Conservation (phyloP, 129 eudicot genomes). For the Cynara cardunculus region DNA sequence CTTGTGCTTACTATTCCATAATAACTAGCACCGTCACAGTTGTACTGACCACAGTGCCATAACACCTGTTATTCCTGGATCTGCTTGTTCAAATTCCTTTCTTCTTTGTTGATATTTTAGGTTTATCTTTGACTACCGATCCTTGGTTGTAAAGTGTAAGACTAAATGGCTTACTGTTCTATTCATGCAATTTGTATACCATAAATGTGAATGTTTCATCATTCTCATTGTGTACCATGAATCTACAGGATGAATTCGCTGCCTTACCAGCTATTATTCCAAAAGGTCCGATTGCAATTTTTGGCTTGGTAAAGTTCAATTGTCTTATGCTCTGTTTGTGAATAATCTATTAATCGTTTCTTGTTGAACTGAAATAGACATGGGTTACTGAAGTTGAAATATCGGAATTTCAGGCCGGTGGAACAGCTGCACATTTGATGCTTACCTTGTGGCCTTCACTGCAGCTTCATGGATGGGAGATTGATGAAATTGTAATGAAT, state of each 20-base stretch:
- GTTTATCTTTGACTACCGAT: neutral
- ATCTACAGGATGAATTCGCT: conserved; percentile 71
- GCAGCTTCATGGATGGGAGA: conserved; percentile 91
- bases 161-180: neutral
- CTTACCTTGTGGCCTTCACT: conserved; percentile 85
- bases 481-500: conserved; percentile 65
- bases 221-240: neutral
- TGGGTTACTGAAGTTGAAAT: conserved; percentile 10
- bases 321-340: conserved; percentile 8
- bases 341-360: neutral
- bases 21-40: neutral
- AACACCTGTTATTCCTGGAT: neutral
- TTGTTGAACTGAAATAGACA: neutral
- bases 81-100: neutral
- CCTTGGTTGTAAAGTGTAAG: neutral
- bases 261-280: conserved; percentile 79
- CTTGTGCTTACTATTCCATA: neutral
- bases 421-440: conserved; percentile 84
- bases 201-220: neutral
- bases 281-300: conserved; percentile 79
- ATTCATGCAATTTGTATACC: neutral
- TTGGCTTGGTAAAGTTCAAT: conserved; percentile 65
- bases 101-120: neutral
- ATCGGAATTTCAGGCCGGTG: conserved; percentile 64
- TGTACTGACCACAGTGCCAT: neutral